These are phyloP conservation scores for Juncus inflexus DNA, from an alignment of 176 grass and related monocot genomes.

Conservation along the genomic window DNA sequence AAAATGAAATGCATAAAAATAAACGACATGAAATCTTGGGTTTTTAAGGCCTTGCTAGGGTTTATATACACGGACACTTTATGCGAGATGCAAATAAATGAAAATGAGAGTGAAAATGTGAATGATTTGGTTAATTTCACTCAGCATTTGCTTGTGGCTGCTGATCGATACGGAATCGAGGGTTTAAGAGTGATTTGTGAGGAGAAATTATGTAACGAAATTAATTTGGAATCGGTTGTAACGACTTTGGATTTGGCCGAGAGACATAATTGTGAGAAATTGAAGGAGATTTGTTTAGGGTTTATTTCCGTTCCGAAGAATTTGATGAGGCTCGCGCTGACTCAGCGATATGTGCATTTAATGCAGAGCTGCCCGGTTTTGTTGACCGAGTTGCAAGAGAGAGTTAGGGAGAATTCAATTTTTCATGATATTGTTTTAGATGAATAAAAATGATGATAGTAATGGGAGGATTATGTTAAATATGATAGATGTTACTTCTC, in stretches of 20 bases:
- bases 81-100: not conserved
- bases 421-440: conserved; percentile 10
- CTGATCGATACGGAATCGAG: conserved; percentile 43
- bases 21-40: not conserved
- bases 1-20: not conserved
- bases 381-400: conserved; percentile 20
- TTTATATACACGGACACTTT: conserved; percentile 48
- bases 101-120: not conserved
- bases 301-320: conserved; percentile 32
- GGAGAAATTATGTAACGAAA: conserved; percentile 21
- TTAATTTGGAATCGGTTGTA: conserved; percentile 27
- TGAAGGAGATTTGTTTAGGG: conserved; percentile 46
- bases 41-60: conserved; percentile 39
- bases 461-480: no score
- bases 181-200: conserved; percentile 47
- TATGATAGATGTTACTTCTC: no score
- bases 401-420: conserved; percentile 10
- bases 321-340: conserved; percentile 35
- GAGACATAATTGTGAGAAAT: conserved; percentile 30
- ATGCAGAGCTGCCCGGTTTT: conserved; percentile 12
- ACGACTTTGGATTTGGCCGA: conserved; percentile 43
- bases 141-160: conserved; percentile 33
- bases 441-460: not conserved
- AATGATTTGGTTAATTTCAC: not conserved
- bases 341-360: not conserved